phyloP scores from a whole-genome alignment of 2,329 filamentous ascomycete species.

The Ceratocystis harringtonii region DNA sequence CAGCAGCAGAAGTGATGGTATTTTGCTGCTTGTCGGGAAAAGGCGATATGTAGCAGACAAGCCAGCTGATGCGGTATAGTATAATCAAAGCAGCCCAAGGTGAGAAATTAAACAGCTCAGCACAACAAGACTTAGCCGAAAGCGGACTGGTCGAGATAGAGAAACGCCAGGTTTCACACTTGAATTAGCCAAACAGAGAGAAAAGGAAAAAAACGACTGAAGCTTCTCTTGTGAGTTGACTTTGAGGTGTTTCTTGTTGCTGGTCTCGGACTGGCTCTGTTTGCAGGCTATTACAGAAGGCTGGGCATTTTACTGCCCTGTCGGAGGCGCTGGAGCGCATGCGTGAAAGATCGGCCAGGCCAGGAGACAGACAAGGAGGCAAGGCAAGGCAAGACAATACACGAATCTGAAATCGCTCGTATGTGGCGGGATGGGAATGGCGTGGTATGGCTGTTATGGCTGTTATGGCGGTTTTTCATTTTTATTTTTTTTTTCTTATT shows the following conservation, averaged over 20 bases:
- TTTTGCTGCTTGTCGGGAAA: not conserved
- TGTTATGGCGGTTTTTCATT: not conserved
- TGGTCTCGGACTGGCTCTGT: not conserved
- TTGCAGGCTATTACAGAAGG: not conserved
- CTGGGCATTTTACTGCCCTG: not conserved
- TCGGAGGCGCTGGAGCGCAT: not conserved
- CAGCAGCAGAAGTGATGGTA: not conserved
- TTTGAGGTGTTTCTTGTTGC: not conserved
- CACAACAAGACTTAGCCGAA: not conserved
- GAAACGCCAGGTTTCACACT: not conserved
- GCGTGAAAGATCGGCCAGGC: not conserved
- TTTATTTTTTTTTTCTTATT: not conserved
- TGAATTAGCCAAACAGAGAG: too few relatives aligned
- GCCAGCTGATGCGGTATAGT: not conserved
- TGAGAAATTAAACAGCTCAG: not conserved
- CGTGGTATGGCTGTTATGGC: not conserved
- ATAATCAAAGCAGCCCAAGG: not conserved
- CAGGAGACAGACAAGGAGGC: not conserved
- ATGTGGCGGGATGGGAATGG: not conserved
- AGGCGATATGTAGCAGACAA: not conserved
- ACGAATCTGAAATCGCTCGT: not conserved
- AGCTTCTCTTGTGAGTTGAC: not conserved
- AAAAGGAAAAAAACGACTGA: too few relatives aligned
- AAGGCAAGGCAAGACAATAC: not conserved
- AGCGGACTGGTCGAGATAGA: not conserved